phyloP scores from a whole-genome alignment of 495 filamentous ascomycete species.

The Astrocystis sublimbata region DNA sequence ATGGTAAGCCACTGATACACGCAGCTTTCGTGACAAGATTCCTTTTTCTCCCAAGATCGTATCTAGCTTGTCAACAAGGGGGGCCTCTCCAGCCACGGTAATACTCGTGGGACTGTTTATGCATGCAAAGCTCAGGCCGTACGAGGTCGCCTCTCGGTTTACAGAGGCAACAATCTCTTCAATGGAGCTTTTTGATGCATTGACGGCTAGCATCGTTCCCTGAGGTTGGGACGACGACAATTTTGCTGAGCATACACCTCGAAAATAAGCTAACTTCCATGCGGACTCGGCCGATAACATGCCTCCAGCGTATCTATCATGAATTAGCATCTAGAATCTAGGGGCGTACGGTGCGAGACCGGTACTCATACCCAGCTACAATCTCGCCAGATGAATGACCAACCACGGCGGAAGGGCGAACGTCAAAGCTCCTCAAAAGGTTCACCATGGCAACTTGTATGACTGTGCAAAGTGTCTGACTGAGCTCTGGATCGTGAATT shows the following conservation, averaged over 20 bases:
- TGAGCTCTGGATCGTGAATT: constrained; percentile 35
- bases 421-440: constrained; percentile 47
- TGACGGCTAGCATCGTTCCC: constrained; percentile 48
- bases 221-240: constrained; percentile 12
- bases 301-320: constrained; percentile 35
- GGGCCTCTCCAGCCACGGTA: constrained; percentile 42
- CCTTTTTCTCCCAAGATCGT: constrained; percentile 23
- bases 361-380: constrained; percentile 32
- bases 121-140: constrained; percentile 38
- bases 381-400: constrained; percentile 66
- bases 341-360: constrained; percentile 14
- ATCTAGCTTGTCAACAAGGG: constrained; percentile 35
- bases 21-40: constrained; percentile 44
- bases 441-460: constrained; percentile 52
- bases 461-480: constrained; percentile 45
- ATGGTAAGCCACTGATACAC: constrained; percentile 44
- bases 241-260: constrained; percentile 21
- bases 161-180: constrained; percentile 1
- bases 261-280: constrained; percentile 46
- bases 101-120: constrained; percentile 46
- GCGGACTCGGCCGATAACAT: constrained; percentile 39
- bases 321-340: constrained; percentile 17
- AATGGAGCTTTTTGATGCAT: constrained; percentile 26
- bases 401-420: constrained; percentile 46
- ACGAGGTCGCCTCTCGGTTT: background rate